phyloP scores from a whole-genome alignment of 176 grass and related monocot genomes.

The Zoysia pacifica region DNA sequence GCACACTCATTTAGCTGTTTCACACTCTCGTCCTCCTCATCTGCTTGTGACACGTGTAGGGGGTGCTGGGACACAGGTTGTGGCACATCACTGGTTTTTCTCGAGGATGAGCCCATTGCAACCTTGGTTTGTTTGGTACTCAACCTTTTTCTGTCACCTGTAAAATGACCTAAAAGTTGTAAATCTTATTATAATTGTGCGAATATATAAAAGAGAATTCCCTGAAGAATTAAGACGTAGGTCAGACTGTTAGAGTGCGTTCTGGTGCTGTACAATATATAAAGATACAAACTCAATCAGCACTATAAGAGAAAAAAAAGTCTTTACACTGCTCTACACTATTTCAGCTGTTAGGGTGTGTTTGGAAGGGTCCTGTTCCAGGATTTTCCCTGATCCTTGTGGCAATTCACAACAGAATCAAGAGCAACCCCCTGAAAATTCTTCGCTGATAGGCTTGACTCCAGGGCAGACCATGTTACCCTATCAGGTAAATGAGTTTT shows the following conservation, averaged over 20 bases:
- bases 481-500: background rate
- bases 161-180: background rate
- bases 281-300: background rate
- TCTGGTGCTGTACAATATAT: background rate
- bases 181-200: background rate
- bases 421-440: background rate
- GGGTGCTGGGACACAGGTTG: constrained; percentile 15
- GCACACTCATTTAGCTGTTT: constrained; percentile 95
- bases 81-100: constrained; percentile 22
- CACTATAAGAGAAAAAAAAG: background rate
- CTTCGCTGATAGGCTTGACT: background rate
- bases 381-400: background rate
- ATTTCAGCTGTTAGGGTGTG: constrained; percentile 4
- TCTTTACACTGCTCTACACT: background rate
- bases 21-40: constrained; percentile 85
- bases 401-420: background rate
- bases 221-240: background rate
- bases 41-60: constrained; percentile 61
- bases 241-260: background rate
- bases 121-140: background rate
- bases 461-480: background rate
- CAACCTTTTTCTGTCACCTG: background rate
- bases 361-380: background rate
- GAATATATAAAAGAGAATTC: background rate
- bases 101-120: constrained; percentile 51